phyloP scores from a whole-genome alignment of 495 filamentous ascomycete genomes.

The Gamarada debralockiae region DNA sequence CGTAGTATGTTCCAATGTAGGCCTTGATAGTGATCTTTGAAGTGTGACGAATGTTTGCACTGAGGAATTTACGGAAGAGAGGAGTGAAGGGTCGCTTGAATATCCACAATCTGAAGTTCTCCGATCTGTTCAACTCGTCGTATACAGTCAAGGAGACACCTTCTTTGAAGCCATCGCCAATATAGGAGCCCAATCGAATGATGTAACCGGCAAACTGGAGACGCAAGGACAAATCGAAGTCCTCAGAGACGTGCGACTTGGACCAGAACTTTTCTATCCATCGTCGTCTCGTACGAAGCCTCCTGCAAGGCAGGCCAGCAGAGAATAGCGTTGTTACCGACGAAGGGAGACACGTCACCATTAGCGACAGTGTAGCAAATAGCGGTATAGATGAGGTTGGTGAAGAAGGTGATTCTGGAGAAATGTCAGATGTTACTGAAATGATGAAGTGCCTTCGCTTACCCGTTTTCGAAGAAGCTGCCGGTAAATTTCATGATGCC shows the following conservation, averaged over 20 bases:
- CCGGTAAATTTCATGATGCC: slow-evolving; percentile 67
- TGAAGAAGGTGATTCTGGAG: slow-evolving; percentile 64
- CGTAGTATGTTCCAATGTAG: slow-evolving; percentile 76
- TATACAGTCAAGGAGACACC: slow-evolving; percentile 73
- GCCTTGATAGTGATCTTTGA: slow-evolving; percentile 68
- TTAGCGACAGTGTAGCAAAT: slow-evolving; percentile 63
- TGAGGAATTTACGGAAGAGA: slow-evolving; percentile 58
- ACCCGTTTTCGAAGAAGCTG: slow-evolving; percentile 56
- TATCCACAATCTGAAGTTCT: slow-evolving; percentile 56
- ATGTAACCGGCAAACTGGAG: slow-evolving; percentile 61
- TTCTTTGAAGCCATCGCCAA: slow-evolving; percentile 65
- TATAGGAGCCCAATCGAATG: slow-evolving; percentile 60
- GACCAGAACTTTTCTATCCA: slow-evolving; percentile 69
- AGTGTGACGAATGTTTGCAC: slow-evolving; percentile 54
- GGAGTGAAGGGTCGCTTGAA: slow-evolving; percentile 58
- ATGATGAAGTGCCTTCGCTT: background rate
- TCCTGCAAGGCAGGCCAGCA: slow-evolving; percentile 68
- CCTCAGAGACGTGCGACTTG: slow-evolving; percentile 68
- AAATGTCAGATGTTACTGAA: background rate
- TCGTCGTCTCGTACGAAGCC: slow-evolving; percentile 46
- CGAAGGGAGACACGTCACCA: slow-evolving; percentile 65
- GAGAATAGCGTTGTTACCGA: slow-evolving; percentile 67
- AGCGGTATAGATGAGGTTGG: slow-evolving; percentile 66
- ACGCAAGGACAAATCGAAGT: slow-evolving; percentile 72
- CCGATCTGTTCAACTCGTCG: slow-evolving; percentile 71